Evolutionary conservation across 306 rosid species (phyloP).

Genomic region (Pueraria montana): DNA sequence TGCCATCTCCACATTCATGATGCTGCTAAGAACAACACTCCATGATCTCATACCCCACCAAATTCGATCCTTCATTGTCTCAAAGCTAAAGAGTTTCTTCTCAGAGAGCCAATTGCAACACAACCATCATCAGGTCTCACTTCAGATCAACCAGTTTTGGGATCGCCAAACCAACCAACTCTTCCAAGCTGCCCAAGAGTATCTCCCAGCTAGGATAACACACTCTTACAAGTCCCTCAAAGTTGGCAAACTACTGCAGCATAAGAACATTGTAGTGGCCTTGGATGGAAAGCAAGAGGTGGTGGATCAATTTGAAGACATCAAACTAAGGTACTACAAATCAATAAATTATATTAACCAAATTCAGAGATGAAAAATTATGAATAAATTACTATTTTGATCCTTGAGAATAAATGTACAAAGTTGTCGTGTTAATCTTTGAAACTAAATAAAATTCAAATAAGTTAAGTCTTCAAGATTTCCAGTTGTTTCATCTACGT

Average conservation of each 20-base stretch:
- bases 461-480: too few species aligned
- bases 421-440: too few species aligned
- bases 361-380: too few species aligned
- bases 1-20: conserved; percentile 44
- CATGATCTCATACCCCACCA: conserved; percentile 26
- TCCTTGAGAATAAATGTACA: too few species aligned
- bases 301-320: conserved; percentile 47
- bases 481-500: too few species aligned
- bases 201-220: conserved; percentile 31
- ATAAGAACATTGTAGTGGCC: neutral
- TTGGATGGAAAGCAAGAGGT: conserved; percentile 42
- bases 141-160: conserved; percentile 19
- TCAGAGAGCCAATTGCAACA: neutral
- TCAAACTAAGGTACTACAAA: neutral
- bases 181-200: conserved; percentile 30
- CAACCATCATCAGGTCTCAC: too few species aligned
- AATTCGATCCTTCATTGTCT: neutral
- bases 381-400: too few species aligned
- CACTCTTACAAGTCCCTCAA: conserved; percentile 37
- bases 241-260: conserved; percentile 1
- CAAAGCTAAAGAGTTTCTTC: conserved; percentile 23
- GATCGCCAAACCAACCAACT: conserved; percentile 6
- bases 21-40: conserved; percentile 40
- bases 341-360: too few species aligned
- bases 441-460: too few species aligned